These are phyloP conservation scores for Xylaria sp. DNA, from an alignment of 2,329 filamentous ascomycete genomes.

Conservation along the genomic window DNA sequence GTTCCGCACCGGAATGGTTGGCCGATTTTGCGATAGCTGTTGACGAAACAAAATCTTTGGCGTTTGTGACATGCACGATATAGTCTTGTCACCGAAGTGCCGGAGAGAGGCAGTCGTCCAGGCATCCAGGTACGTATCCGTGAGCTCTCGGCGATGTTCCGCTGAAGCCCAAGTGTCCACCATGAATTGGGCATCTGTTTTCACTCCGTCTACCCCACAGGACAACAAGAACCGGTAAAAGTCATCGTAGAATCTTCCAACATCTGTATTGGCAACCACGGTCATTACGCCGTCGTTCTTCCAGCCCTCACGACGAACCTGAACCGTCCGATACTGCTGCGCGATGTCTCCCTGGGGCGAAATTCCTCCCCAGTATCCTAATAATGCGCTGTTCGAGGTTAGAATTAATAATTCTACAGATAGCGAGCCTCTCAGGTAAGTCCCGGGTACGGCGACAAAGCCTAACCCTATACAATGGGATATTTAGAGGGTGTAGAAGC, in stretches of 20 bases:
- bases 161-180: slow-evolving; percentile 79
- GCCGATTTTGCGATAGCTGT: slow-evolving; percentile 80
- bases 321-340: slow-evolving; percentile 78
- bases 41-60: slow-evolving; percentile 88
- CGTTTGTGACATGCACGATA: slow-evolving; percentile 94
- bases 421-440: neutral
- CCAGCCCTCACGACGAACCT: slow-evolving; percentile 62
- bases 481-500: neutral
- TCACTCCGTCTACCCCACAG: slow-evolving; percentile 84
- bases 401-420: slow-evolving; percentile 6
- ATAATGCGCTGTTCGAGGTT: slow-evolving; percentile 63
- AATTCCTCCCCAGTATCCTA: slow-evolving; percentile 92
- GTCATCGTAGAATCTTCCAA: slow-evolving; percentile 83
- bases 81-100: slow-evolving; percentile 79
- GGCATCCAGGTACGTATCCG: slow-evolving; percentile 81
- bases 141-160: slow-evolving; percentile 75
- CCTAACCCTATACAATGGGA: neutral
- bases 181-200: slow-evolving; percentile 93
- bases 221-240: slow-evolving; percentile 85
- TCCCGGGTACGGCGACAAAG: neutral
- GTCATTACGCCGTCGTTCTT: slow-evolving; percentile 73
- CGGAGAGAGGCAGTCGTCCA: slow-evolving; percentile 83
- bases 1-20: slow-evolving; percentile 80
- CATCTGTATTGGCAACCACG: slow-evolving; percentile 78
- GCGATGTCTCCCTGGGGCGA: slow-evolving; percentile 78